A percentile compares a stretch with the other conserved stretches of the same genome.
phyloP scores from a whole-genome alignment of 306 rosid species.

The Benincasa hispida region DNA sequence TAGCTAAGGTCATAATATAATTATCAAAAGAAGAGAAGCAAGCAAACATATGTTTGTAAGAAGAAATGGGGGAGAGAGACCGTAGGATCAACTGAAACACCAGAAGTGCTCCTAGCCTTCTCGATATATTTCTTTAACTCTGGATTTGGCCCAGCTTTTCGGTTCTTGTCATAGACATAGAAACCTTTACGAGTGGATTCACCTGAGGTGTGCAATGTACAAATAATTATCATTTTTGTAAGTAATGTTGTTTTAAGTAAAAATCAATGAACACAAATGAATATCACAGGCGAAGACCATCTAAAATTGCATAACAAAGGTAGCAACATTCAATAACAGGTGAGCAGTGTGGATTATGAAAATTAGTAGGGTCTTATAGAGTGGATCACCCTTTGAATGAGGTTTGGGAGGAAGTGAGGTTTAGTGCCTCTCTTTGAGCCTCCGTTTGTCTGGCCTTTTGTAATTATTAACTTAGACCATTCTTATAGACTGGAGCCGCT shows the following conservation, averaged over 20 bases:
- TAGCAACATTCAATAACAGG: neutral
- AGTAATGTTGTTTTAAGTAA: neutral
- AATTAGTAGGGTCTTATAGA: too few relatives aligned
- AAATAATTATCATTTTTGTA: neutral
- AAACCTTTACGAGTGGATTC: constrained; percentile 71
- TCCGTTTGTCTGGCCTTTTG: neutral
- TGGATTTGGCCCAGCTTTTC: constrained; percentile 78
- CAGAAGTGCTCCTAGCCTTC: constrained; percentile 60
- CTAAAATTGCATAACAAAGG: neutral
- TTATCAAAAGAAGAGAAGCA: neutral
- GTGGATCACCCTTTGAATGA: neutral
- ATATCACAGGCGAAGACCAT: neutral
- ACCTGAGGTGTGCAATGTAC: constrained; percentile 24
- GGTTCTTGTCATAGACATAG: constrained; percentile 61
- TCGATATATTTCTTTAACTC: constrained; percentile 71
- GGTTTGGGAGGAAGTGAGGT: neutral
- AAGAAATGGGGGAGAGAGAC: constrained; percentile 18
- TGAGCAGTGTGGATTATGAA: neutral
- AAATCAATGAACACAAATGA: neutral
- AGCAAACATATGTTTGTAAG: neutral
- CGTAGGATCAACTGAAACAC: constrained; percentile 65
- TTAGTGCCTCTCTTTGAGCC: neutral
- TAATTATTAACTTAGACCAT: neutral
- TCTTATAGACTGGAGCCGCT: neutral
- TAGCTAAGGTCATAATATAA: neutral